Evolutionary conservation across 352 stramenopile genomes (phyloP).

Genomic region (Phytophthora pinifolia): DNA sequence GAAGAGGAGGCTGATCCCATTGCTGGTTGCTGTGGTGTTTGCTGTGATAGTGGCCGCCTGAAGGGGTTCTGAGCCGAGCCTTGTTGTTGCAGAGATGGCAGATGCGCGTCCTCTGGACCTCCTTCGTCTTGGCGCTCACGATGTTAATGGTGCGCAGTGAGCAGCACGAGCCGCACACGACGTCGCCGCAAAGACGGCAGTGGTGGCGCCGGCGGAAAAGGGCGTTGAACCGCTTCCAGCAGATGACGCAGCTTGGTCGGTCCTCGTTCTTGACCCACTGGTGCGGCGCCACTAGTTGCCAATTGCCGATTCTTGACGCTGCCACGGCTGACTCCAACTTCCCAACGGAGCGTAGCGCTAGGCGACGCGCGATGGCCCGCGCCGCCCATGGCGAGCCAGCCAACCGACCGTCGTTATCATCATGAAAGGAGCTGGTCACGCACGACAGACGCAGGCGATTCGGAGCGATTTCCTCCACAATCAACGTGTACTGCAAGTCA

Average conservation of each 20-base stretch:
- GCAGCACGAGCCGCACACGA: slow-evolving; percentile 58
- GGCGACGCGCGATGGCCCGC: slow-evolving; percentile 42
- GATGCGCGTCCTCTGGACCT: slow-evolving; percentile 57
- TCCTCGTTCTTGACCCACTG: slow-evolving; percentile 73
- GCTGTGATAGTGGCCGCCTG: slow-evolving; percentile 15
- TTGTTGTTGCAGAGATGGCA: slow-evolving; percentile 72
- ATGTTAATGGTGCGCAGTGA: slow-evolving; percentile 45
- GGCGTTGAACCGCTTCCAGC: slow-evolving; percentile 65
- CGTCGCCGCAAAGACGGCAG: slow-evolving; percentile 64
- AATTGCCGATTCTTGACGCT: slow-evolving; percentile 46
- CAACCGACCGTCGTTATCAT: slow-evolving; percentile 33
- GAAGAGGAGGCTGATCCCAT: slow-evolving; percentile 21
- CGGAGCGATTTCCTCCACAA: slow-evolving; percentile 58
- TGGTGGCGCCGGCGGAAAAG: slow-evolving; percentile 61
- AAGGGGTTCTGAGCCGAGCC: slow-evolving; percentile 35
- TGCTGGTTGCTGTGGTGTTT: slow-evolving; percentile 15
- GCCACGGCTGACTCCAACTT: slow-evolving; percentile 51
- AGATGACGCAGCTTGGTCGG: slow-evolving; percentile 53
- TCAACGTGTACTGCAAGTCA: slow-evolving; percentile 63
- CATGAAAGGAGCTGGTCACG: slow-evolving; percentile 56
- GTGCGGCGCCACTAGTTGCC: slow-evolving; percentile 42
- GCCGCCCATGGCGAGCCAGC: slow-evolving; percentile 30
- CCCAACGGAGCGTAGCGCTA: slow-evolving; percentile 49
- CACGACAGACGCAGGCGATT: slow-evolving; percentile 54
- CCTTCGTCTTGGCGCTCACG: slow-evolving; percentile 32